Base-by-base conservation (phyloP, 257 asterid genomes). In the Scutellaria minor region DNA sequence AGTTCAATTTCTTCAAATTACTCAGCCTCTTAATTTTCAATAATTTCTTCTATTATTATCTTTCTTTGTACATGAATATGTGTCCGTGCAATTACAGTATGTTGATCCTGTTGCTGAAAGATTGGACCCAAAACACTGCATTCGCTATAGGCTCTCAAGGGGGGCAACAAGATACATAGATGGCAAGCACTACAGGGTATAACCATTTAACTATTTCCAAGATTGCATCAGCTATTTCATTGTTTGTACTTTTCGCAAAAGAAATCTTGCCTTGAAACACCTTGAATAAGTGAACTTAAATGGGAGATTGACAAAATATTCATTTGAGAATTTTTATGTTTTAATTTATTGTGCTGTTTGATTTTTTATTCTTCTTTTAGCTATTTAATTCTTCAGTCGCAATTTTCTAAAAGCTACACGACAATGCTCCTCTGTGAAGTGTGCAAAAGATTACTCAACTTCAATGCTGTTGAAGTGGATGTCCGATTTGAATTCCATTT, bases 161-260 rank as follows among this genome's bases (percentile, higher is more conserved):
- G 85, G 82, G 40, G 95, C 86, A 52, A 94, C 97, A 9, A 84
- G 82, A 89, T 94, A 94, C 81, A 69, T 78, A 37, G 68, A 87
- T 61, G 96, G 96, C 66, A 89, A 94, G 80, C 98, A 94, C 78
- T 94, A 85, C 52, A 87, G 92, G 89, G 98, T 94, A 87, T 60
- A 79, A 60, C 47, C 58, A 68, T 71, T 74, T 44, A 31, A 64
- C 24, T 64, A 58, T 62, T 75, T 71, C 40, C 53, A 42, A 65
- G 14, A 51, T 44, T 77, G 55, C 64, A 9, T 41, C 35, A 64
- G 9, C 27, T 55, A 54, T n/a, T 64, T 51, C 50, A 52, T 13
- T 24, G 3, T 70, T 52, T 44, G 11, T 75, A 12, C 51, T 27
- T 8, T 37, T 75, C 27, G 6, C 13, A 63, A 27, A 44, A 45